phyloP scores from a whole-genome alignment of 176 grass and related monocot species.

The Oryza longistaminata region DNA sequence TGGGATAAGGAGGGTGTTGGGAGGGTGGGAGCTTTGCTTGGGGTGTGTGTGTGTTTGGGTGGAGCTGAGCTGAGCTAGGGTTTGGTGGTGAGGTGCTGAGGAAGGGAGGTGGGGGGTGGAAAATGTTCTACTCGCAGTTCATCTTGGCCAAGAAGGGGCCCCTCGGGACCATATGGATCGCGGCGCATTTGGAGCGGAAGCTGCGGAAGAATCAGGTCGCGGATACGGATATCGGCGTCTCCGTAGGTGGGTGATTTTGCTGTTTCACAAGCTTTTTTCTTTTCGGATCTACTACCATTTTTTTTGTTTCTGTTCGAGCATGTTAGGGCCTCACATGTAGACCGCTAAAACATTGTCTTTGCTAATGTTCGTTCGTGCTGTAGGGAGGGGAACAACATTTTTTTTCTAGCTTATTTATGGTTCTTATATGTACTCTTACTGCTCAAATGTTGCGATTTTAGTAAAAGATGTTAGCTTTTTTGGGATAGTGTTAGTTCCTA shows the following conservation, averaged over 20 bases:
- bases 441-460: background rate
- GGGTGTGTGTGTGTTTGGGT: background rate
- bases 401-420: conserved; percentile 30
- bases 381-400: conserved; percentile 1
- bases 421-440: background rate
- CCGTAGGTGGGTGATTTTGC: conserved; percentile 75
- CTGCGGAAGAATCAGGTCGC: conserved; percentile 97
- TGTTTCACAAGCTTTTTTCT: background rate
- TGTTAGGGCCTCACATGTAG: background rate
- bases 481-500: background rate
- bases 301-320: background rate
- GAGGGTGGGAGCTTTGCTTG: conserved; percentile 16
- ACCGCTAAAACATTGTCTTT: background rate
- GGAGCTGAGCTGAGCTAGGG: conserved; percentile 41
- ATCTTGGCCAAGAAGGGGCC: conserved; percentile 99
- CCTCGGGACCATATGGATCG: conserved; percentile 99
- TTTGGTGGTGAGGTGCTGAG: conserved; percentile 28
- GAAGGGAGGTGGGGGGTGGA: conserved; percentile 9
- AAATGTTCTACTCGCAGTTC: conserved; percentile 99
- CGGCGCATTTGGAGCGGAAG: conserved; percentile 97
- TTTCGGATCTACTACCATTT: conserved; percentile 24
- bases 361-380: conserved; percentile 8
- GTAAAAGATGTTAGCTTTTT: conserved; percentile 11
- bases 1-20: conserved; percentile 27
- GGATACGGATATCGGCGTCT: conserved; percentile 96